Evolutionary conservation across 2,329 filamentous ascomycete species (phyloP), one percentile per base, ranked within the genome.

Genomic region (Chaetomium globosum): DNA sequence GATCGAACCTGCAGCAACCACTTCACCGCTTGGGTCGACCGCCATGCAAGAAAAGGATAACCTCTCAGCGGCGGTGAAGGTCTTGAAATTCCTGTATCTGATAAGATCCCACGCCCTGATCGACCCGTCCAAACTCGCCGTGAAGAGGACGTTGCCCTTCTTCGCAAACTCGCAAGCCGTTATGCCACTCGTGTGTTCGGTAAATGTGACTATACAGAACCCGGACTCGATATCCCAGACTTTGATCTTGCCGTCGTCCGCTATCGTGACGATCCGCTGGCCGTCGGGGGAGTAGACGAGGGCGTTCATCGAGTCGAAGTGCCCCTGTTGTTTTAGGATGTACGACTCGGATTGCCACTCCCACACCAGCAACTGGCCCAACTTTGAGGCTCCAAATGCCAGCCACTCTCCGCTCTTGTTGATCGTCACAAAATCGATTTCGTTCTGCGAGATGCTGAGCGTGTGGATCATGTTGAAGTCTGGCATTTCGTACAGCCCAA

Each of bases 311-410:
- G 92, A 90, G 76, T 99, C 95, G 70, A 97, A 93, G 78, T 99
- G 95, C 0, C 94, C 95, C 77, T 98, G 95, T 75, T 99, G 95
- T 79, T 99, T 99, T 56, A 99, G 82, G 65, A 99, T 96, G 77
- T 99, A 99, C 6, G 94, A 98, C 77, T 99, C 96, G 0, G 95
- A 99, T 75, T 98, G 94, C 93, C 96, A 99, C 77, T 99, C 95
- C 95, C 95, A 99, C 4, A 99, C 95, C 4, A 99, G 81, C n/a
- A 99, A 82, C 75, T 99, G 95, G 0, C 96, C 96, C 5, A 97
- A 84, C 73, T 96, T 96, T 1, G 95, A 96, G 0, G 96, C 95
- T 16, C 94, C 95, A 76, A 99, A 97, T 0, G 96, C 96, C 26
- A 99, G 81, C 95, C 95, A 99, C 79, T 98, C 94, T 60, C 95